Base-by-base conservation (phyloP, 2,329 filamentous ascomycete genomes). In the Cladosporium halotolerans region DNA sequence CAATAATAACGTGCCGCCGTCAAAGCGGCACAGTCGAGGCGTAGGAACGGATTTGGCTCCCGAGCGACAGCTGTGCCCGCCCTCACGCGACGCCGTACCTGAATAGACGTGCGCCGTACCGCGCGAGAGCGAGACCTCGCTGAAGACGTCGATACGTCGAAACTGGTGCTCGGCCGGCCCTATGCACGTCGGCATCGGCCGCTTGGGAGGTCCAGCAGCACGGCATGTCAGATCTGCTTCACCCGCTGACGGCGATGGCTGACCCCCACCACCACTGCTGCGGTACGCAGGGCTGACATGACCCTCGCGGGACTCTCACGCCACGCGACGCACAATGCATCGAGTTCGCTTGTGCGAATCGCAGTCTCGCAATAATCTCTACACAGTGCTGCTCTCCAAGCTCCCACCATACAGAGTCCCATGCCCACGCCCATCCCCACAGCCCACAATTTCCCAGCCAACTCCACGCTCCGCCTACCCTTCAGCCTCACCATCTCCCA, bases 361-460 rank as follows among this genome's bases (percentile, higher is more conserved):
- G 23, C 23, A 28, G 23, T 28, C 23, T 31, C n/a, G 43, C 19
- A 31, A n/a, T 31, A 31, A n/a, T 31, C 34, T 47, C 18, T n/a
- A 18, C 33, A 39, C 18, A 14, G n/a, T 38, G 9, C 45, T 19
- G 34, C 31, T 14, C 45, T 31, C 34, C 10, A 13, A 11, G 11
- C 10, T 38, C 34, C 11, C 23, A 28, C 23, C 23, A 39, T 39
- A 10, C 19, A 14, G 16, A 9, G 23, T 42, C 39, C 40, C 19
- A 23, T 18, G 10, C 28, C 19, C 14, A 41, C 31, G 31, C 18
- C 36, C 34, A 31, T 43, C 39, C 42, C 39, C 48, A 51, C 48
- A 51, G 31, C 32, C 18, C 33, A 33, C 48, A 51, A 51, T 51
- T 51, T 50, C 47, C 47, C 40, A 42, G 40, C 40, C 40, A 39